Base-by-base conservation (phyloP, 2,329 filamentous ascomycete species). In the Calonectria pseudoturangicola region DNA sequence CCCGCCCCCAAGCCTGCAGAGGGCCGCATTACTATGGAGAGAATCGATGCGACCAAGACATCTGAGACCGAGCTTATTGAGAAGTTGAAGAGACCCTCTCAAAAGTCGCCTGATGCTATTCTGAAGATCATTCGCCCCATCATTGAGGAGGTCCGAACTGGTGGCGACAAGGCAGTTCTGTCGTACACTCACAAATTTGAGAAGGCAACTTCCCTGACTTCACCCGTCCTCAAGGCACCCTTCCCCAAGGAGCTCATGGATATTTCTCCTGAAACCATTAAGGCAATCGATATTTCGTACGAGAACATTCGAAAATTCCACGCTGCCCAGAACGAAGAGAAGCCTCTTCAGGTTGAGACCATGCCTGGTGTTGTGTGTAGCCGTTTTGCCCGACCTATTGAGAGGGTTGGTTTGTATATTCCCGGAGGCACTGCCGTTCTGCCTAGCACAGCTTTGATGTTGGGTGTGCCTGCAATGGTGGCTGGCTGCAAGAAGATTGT, bases 131-230 rank as follows among this genome's bases (percentile, higher is more conserved):
- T 98, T 72, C 92, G 91, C 43, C 97, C 97, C 1, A 99, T 99
- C 79, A 95, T 99, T 81, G 92, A 96, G 71, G 94, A 96, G 60
- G 93, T 99, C 68, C 94, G 93, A 69, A 89, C 91, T 51, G 92
- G 94, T 41, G 97, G 97, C 66, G 97, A 99, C 85, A 93, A 93
- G 79, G 96, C 95, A 3, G 89, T 99, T 28, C 89, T 99, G 54
- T 93, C 94, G 64, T 98, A 98, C 84, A 98, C 97, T 1, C 96
- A 98, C 89, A 98, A 97, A 84, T 99, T 99, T 79, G 97, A 99
- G 83, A 98, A 96, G 86, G 97, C 96, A 0, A 98, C 95, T 0
- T 96, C 94, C 3, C 88, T 99, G 72, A 97, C 92, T 16, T 96
- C 95, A 0, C 95, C 96, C 0, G 95, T 99, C 16, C 88, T 99